Evolutionary conservation across 345 rosid species (phyloP).

Genomic region (Luvunga scandens): DNA sequence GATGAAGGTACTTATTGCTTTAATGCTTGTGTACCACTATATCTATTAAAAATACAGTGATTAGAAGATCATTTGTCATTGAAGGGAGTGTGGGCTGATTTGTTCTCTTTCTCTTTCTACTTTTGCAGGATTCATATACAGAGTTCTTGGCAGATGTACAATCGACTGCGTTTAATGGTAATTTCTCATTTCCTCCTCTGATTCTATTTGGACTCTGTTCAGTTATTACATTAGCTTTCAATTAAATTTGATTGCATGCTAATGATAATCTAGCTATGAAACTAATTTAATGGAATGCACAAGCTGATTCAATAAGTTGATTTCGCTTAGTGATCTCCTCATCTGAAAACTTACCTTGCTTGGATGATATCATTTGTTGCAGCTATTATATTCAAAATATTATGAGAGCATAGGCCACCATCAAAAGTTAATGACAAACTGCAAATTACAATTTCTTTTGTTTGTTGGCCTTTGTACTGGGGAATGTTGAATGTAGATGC

Average conservation of each 20-base stretch:
- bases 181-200: background rate
- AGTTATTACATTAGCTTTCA: background rate
- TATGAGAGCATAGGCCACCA: too few relatives aligned
- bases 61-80: background rate
- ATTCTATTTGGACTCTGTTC: background rate
- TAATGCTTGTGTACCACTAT: background rate
- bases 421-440: background rate
- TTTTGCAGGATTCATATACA: conserved; percentile 37
- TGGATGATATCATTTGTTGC: background rate
- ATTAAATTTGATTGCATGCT: background rate
- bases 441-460: background rate
- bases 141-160: conserved; percentile 47
- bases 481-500: background rate
- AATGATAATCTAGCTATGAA: background rate
- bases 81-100: background rate
- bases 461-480: background rate
- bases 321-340: background rate
- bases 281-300: background rate
- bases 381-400: background rate
- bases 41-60: background rate
- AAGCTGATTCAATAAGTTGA: background rate
- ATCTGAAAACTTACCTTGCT: background rate
- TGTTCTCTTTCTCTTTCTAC: background rate
- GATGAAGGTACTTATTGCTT: conserved; percentile 35
- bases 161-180: conserved; percentile 41